A percentile compares a stretch with the other conserved stretches of the same genome.
phyloP scores from a whole-genome alignment of 805 yeast species.

The Hanseniaspora jakobsenii region DNA sequence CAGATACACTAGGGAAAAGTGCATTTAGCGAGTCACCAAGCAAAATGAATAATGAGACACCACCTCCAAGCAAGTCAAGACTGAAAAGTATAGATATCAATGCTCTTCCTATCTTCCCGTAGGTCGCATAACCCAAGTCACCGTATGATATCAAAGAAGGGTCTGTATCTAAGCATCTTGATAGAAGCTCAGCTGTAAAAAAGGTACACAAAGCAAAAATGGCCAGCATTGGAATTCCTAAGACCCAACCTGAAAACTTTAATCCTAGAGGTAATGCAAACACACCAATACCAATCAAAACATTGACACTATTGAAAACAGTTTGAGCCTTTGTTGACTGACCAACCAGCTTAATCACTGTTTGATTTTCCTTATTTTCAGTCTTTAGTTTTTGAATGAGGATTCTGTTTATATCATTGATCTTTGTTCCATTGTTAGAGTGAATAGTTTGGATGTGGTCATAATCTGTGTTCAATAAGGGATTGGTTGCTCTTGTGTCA shows the following conservation, averaged over 20 bases:
- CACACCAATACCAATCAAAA: constrained; percentile 63
- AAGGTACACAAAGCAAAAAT: constrained; percentile 57
- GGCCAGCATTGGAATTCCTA: constrained; percentile 49
- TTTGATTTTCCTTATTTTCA: constrained; percentile 58
- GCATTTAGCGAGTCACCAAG: constrained; percentile 80
- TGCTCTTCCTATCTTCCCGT: constrained; percentile 64
- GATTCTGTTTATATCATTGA: constrained; percentile 33
- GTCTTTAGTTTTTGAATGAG: constrained; percentile 48
- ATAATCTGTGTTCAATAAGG: constrained; percentile 4
- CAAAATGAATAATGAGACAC: constrained; percentile 67
- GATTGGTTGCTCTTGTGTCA: not conserved
- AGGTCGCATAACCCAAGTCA: constrained; percentile 76
- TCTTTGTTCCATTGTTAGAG: constrained; percentile 36
- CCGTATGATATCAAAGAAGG: constrained; percentile 75
- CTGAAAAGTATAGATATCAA: constrained; percentile 64
- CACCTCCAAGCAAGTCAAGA: constrained; percentile 65
- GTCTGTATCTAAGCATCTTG: constrained; percentile 69
- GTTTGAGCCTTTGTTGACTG: constrained; percentile 75
- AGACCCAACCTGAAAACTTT: constrained; percentile 54
- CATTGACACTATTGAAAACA: constrained; percentile 63
- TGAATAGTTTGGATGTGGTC: constrained; percentile 25
- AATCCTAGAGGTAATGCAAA: constrained; percentile 63
- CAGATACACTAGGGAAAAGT: constrained; percentile 42
- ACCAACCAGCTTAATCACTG: constrained; percentile 62
- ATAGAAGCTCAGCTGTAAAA: constrained; percentile 64